Conservation (phyloP, 495 filamentous ascomycete species). For the Tuber aestivum region DNA sequence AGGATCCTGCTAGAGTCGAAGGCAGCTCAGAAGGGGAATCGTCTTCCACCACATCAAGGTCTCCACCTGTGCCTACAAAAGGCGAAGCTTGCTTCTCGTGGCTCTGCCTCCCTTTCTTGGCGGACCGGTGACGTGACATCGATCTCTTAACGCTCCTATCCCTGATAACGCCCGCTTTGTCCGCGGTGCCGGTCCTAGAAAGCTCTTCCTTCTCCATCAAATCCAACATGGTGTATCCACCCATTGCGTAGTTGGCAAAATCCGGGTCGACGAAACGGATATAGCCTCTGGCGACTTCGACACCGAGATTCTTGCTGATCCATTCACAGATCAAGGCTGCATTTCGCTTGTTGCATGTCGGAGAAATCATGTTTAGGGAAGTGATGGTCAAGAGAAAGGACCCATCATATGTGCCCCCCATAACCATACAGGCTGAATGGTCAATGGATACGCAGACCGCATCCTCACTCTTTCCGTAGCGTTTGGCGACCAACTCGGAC, state of each 20-base stretch:
- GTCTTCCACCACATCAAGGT: constrained; percentile 10
- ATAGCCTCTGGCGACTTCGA: constrained; percentile 58
- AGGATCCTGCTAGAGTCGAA: constrained; percentile 9
- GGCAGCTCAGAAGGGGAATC: constrained; percentile 20
- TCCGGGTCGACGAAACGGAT: constrained; percentile 57
- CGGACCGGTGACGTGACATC: constrained; percentile 33
- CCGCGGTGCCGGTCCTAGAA: constrained; percentile 26
- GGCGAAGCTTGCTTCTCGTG: constrained; percentile 19
- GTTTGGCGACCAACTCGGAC: constrained; percentile 60
- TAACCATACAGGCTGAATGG: constrained; percentile 68
- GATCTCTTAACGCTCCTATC: constrained; percentile 32
- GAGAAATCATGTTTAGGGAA: constrained; percentile 61
- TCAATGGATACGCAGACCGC: constrained; percentile 66
- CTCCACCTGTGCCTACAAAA: background rate
- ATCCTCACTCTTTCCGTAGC: constrained; percentile 65
- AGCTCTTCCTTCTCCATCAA: constrained; percentile 41
- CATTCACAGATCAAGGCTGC: constrained; percentile 65
- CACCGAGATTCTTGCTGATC: constrained; percentile 62
- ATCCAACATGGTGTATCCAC: constrained; percentile 38
- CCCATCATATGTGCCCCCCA: constrained; percentile 67
- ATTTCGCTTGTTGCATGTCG: constrained; percentile 76
- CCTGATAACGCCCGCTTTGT: constrained; percentile 29
- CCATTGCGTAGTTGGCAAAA: constrained; percentile 37
- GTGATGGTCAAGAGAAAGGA: constrained; percentile 75
- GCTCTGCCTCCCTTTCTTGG: constrained; percentile 26